Evolutionary conservation across 2,329 filamentous ascomycete species (phyloP).

Genomic region (Penicillium sp.): DNA sequence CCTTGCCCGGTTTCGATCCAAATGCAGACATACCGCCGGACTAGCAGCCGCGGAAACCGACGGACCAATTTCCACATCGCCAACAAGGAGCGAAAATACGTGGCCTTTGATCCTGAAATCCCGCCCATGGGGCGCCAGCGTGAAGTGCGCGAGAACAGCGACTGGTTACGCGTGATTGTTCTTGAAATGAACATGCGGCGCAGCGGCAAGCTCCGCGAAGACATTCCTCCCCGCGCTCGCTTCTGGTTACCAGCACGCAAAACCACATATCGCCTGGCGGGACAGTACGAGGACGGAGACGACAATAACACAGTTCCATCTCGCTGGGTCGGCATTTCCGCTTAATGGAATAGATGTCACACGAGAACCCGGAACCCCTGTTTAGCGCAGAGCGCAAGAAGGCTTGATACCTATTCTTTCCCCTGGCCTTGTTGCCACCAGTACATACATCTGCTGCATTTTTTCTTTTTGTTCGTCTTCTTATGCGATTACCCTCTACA

Average conservation of each 20-base stretch:
- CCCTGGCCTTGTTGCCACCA: background rate
- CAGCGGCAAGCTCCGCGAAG: slow-evolving; percentile 58
- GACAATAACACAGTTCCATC: slow-evolving; percentile 21
- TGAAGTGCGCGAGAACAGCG: slow-evolving; percentile 61
- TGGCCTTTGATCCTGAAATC: slow-evolving; percentile 32
- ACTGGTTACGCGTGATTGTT: slow-evolving; percentile 62
- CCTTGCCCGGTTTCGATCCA: slow-evolving; percentile 55
- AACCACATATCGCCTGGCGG: slow-evolving; percentile 20
- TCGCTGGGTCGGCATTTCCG: slow-evolving; percentile 25
- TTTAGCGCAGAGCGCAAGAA: slow-evolving; percentile 16
- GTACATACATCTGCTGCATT: slow-evolving; percentile 12
- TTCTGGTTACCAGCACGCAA: slow-evolving; percentile 59
- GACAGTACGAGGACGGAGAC: slow-evolving; percentile 24
- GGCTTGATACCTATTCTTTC: background rate
- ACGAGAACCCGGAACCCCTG: background rate
- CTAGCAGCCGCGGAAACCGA: slow-evolving; percentile 29
- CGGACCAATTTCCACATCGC: slow-evolving; percentile 39
- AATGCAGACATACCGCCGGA: slow-evolving; percentile 57
- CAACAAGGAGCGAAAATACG: slow-evolving; percentile 36
- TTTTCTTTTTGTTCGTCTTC: background rate
- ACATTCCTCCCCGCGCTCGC: slow-evolving; percentile 52
- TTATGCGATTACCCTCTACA: slow-evolving; percentile 7
- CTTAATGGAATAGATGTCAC: slow-evolving; percentile 1
- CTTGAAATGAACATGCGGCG: slow-evolving; percentile 67
- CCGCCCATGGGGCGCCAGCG: slow-evolving; percentile 52